Evolutionary conservation across 768 basidiomycete genomes (phyloP), one percentile per base, ranked within the genome.

Genomic region (Mycena epipterygia): DNA sequence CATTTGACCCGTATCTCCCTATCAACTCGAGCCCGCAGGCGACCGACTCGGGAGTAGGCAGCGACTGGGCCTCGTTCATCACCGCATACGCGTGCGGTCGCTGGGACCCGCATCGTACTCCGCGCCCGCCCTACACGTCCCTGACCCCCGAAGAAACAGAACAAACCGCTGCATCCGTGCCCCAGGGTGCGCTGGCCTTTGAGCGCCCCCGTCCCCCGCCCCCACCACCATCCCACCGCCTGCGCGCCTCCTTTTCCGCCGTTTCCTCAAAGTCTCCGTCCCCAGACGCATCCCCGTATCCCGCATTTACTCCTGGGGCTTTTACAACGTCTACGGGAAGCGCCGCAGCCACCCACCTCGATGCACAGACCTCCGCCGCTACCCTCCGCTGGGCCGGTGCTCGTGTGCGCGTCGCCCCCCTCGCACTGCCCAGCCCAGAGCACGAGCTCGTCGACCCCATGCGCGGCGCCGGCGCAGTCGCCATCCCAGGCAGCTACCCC

Each of bases 401-500:
- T 13, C 86, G 92, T 27, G 90, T 95, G 13, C 90, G 94, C 74
- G 90, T 98, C 63, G 91, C 95, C 0, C 96, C 96, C 0, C 85
- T 98, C 29, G 91, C 94, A 0, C 86, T 97, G 0, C 96, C 96
- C 2, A 95, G 93, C 14, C 96, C 96, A 0, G 96, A 98, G 77
- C 91, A 93, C 74, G 96, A 98, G 77, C 87, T 97, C 29, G 92
- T 92, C 13, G 96, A 98, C 80, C 96, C 96, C 0, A 91, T 98
- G 90, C 90, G 93, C 41, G 89, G 90, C 37, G 87, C 92, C 6
- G 35, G 17, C 25, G 90, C 87, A 12, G 85, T 92, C 29, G 83
- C 89, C 12, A 87, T 93, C 49, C 92, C 93, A 1, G 88, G 91
- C 27, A 86, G 89, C 13, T 89, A 91, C 77, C 84, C 84, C 61